phyloP scores from a whole-genome alignment of 176 grass and related monocot species.

The Oryza longistaminata region DNA sequence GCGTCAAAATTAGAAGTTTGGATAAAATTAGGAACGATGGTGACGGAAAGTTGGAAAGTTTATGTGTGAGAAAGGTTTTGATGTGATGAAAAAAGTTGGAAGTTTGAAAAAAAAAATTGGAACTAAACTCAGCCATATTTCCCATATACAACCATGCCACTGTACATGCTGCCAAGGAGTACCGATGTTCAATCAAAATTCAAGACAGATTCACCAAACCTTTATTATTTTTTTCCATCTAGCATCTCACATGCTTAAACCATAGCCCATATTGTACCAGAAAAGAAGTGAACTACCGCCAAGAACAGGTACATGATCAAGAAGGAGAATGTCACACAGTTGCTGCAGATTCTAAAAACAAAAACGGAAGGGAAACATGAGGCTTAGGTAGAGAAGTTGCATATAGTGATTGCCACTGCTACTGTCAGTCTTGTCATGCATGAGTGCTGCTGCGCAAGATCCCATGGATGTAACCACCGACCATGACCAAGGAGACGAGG shows the following conservation, averaged over 20 bases:
- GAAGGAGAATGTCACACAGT: not conserved
- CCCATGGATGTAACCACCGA: conserved; percentile 73
- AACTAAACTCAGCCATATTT: too few relatives aligned
- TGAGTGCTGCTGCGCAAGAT: conserved; percentile 66
- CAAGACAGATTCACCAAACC: not conserved
- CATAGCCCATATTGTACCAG: not conserved
- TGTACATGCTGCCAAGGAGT: not conserved
- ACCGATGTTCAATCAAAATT: not conserved
- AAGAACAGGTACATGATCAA: not conserved
- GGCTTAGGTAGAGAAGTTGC: not conserved
- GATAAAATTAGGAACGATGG: too few relatives aligned
- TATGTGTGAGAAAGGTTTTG: too few relatives aligned
- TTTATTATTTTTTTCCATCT: not conserved
- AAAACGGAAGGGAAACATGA: not conserved
- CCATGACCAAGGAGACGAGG: conserved; percentile 77
- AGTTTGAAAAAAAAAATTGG: too few relatives aligned
- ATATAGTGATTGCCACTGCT: not conserved
- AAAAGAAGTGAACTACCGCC: not conserved
- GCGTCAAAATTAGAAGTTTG: too few relatives aligned
- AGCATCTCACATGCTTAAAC: not conserved
- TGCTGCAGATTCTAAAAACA: not conserved
- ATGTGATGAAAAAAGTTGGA: too few relatives aligned
- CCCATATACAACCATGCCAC: too few relatives aligned
- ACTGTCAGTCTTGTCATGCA: conserved; percentile 14
- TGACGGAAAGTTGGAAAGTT: accelerated